Percentiles rank a stretch among this genome's conserved stretches.
Evolutionary conservation across 495 filamentous ascomycete genomes (phyloP).

Genomic region (Jackrogersella multiformis): DNA sequence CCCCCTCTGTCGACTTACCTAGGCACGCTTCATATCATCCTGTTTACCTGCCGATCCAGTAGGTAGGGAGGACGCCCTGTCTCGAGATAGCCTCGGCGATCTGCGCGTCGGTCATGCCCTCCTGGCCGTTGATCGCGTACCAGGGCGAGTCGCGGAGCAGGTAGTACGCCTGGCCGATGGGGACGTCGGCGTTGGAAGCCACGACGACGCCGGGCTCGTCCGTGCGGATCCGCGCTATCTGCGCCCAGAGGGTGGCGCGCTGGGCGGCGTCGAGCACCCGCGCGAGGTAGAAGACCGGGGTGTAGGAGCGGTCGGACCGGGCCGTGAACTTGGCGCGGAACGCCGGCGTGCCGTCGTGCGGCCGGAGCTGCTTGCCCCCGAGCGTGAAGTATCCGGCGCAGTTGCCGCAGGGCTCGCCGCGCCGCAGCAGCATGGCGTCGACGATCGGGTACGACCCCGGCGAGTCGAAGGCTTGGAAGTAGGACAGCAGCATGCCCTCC

Average conservation of each 20-base stretch:
- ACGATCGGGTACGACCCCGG: constrained; percentile 45
- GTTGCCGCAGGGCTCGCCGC: constrained; percentile 41
- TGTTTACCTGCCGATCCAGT: constrained; percentile 43
- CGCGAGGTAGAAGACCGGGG: constrained; percentile 44
- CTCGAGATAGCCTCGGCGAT: constrained; percentile 42
- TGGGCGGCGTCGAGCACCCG: constrained; percentile 36
- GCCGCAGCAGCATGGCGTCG: constrained; percentile 41
- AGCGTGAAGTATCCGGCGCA: constrained; percentile 44
- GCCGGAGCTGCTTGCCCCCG: constrained; percentile 41
- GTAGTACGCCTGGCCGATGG: constrained; percentile 41
- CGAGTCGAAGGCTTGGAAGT: constrained; percentile 47
- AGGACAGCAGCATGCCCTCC: constrained; percentile 43
- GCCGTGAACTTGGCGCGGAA: constrained; percentile 47
- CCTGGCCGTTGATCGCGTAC: constrained; percentile 45
- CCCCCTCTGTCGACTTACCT: neutral
- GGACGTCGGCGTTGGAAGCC: constrained; percentile 28
- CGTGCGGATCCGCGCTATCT: constrained; percentile 40
- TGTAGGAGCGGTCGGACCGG: constrained; percentile 42
- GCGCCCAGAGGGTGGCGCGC: constrained; percentile 33
- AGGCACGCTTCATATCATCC: neutral
- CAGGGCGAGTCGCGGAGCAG: constrained; percentile 40
- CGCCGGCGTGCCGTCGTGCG: constrained; percentile 30
- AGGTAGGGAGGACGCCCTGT: constrained; percentile 39
- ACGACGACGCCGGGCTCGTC: constrained; percentile 31
- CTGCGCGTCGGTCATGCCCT: constrained; percentile 43